Evolutionary conservation across 192 early-diverging fungal species (phyloP), one percentile per base, ranked within the genome.

Genomic region (Backusella tuberculispora): DNA sequence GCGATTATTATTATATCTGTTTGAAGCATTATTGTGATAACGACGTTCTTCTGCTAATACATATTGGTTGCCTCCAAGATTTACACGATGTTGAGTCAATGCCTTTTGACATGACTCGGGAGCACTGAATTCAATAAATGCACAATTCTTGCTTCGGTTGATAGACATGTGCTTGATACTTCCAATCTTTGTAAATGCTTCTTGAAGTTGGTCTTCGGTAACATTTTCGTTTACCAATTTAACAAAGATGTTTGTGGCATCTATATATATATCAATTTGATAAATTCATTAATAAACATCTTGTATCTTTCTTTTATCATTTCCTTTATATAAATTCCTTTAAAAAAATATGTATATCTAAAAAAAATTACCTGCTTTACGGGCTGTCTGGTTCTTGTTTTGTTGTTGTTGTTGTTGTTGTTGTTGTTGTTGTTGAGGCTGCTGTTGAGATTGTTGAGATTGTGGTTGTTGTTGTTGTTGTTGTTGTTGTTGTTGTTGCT

Each of bases 91-190:
- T 46, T 78, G 78, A 6, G 74, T 65, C 12, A 85, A 60, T 6
- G 84, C 81, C 48, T 81, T 83, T 71, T 85, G 79, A 47, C 76
- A 74, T 19, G 79, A 74, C 19, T 85, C 77, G 17, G 79, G 42
- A 29, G 64, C 77, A 7, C 24, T 19, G 21, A 83, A 83, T 29
- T 85, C 84, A 48, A 85, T 66, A 63, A 83, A 85, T 8, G 84
- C 84, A 65, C 81, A 83, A 19, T 75, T 76, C 74, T 46, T 79
- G 41, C 2, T 1, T 42, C 43, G 41, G 26, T 42, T 43, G n/a
- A 72, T 43, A 17, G 68, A 77, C 0, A 81, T 34, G 1, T 69
- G 47, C 15, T 76, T 69, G 29, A 83, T 75, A 38, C 65, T 72
- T 24, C 81, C 84, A 79, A 81, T 79, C 42, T 56, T 73, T 38